Evolutionary conservation across 1,284 basidiomycete species (phyloP).

Genomic region (Ganoderma leucocontextum): DNA sequence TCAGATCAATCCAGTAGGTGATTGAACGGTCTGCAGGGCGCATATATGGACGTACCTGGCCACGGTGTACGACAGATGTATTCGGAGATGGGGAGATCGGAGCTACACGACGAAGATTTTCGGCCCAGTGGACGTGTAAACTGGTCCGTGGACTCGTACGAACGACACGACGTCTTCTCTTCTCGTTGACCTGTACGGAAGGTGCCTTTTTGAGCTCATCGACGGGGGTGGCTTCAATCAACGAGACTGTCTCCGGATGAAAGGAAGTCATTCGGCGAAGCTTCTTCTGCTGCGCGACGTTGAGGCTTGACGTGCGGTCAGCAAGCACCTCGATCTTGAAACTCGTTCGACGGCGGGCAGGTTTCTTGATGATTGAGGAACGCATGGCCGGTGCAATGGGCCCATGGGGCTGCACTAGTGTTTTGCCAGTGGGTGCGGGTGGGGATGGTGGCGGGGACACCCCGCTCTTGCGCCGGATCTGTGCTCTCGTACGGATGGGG

Average conservation of each 20-base stretch:
- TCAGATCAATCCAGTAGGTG: background rate
- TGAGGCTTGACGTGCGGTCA: conserved; percentile 5
- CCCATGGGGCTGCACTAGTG: no score
- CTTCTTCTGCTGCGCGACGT: background rate
- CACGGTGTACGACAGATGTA: background rate
- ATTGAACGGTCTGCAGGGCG: background rate
- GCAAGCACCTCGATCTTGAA: background rate
- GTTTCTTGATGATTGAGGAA: background rate
- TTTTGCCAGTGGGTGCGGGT: no score
- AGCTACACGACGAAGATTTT: background rate
- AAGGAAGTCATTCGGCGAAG: background rate
- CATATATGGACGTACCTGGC: conserved; percentile 1
- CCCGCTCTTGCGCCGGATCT: conserved; percentile 8
- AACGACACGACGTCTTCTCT: background rate
- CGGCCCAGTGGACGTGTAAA: background rate
- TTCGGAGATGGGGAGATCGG: background rate
- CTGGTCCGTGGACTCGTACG: background rate
- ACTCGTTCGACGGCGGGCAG: background rate
- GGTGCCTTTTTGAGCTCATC: background rate
- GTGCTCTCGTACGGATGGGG: conserved; percentile 20
- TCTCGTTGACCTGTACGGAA: background rate
- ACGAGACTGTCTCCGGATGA: background rate
- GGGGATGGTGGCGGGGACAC: background rate
- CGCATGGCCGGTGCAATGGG: background rate
- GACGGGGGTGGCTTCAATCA: background rate